Base-by-base conservation (phyloP, 768 basidiomycete species). In the Cubamyces sp. region DNA sequence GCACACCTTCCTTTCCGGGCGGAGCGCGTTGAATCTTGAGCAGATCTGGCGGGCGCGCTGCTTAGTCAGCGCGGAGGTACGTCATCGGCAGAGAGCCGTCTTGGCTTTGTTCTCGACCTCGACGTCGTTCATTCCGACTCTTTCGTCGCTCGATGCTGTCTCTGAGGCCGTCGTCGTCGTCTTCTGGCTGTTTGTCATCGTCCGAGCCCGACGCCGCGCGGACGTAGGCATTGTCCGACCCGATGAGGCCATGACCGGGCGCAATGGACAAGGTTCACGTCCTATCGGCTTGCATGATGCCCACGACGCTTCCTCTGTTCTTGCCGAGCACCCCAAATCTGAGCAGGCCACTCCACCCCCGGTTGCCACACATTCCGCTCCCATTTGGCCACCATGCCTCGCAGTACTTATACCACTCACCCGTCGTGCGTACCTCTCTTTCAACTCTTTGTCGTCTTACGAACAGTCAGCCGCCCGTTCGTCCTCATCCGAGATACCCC, bases 301-400 rank as follows among this genome's bases (percentile, higher is more conserved):
- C 34, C 26, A 46, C 43, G 41, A 56, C 60, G 64, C 60, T 61
- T 61, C 60, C 56, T 65, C 53, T 23, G 56, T 61, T 50, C 40
- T 45, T 61, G 64, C 64, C 65, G 61, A 60, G 63, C 49, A 64
- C 63, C 63, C 63, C 63, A 64, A 57, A 64, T 46, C 39, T 52
- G 41, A 34, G 43, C 55, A 30, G 49, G 54, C 52, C 23, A 60
- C 63, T 64, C 63, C 63, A 64, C 63, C 54, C 28, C 46, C 57
- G 26, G 54, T 55, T 54, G 46, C 62, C 45, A 58, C 48, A 21
- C 57, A 15, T 43, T 42, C 19, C 49, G 57, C 41, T 41, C 30
- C 43, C 28, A 49, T n/a, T 21, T 25, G 21, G 51, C 42, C 62
- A 49, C 42, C 28, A 49, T 39, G 46, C 21, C 28, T 34, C 16